A percentile compares a stretch with the other conserved stretches of the same genome.
These are phyloP conservation scores for Botrytis pseudocinerea DNA, from an alignment of 2,329 filamentous ascomycete genomes.

Conservation along the genomic window DNA sequence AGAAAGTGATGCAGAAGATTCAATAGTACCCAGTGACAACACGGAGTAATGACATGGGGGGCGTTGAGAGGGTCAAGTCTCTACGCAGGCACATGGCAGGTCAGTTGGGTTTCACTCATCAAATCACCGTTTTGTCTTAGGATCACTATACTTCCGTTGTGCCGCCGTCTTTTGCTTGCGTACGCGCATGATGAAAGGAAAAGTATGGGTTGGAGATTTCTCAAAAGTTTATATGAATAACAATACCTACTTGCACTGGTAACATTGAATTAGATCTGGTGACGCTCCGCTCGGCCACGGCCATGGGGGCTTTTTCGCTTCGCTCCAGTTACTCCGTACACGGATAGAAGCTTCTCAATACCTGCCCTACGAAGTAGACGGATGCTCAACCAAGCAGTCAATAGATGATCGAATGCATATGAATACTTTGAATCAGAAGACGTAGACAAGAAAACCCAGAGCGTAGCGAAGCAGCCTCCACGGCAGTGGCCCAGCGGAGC, in stretches of 20 bases:
- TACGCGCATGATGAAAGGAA: background rate
- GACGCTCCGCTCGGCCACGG: background rate
- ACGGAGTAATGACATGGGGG: background rate
- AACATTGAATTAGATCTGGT: background rate
- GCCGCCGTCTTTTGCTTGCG: background rate
- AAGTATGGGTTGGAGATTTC: background rate
- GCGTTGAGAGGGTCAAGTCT: background rate
- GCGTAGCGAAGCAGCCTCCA: slow-evolving; percentile 7
- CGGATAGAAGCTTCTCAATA: background rate
- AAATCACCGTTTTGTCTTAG: background rate
- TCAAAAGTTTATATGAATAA: background rate
- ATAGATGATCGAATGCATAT: background rate
- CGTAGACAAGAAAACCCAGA: background rate
- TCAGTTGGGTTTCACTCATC: background rate
- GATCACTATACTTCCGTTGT: background rate
- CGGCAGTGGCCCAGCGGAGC: slow-evolving; percentile 6
- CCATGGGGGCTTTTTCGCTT: slow-evolving; percentile 4
- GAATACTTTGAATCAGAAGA: background rate
- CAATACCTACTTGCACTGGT: no score
- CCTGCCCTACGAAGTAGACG: no score
- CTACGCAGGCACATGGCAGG: background rate
- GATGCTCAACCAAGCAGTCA: background rate
- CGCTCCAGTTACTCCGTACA: background rate
- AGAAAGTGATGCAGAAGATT: background rate
- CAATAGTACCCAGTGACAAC: background rate